Evolutionary conservation across 192 early-diverging fungal species (phyloP), one percentile per base, ranked within the genome.

Genomic region (Gamsiella multidivaricata): DNA sequence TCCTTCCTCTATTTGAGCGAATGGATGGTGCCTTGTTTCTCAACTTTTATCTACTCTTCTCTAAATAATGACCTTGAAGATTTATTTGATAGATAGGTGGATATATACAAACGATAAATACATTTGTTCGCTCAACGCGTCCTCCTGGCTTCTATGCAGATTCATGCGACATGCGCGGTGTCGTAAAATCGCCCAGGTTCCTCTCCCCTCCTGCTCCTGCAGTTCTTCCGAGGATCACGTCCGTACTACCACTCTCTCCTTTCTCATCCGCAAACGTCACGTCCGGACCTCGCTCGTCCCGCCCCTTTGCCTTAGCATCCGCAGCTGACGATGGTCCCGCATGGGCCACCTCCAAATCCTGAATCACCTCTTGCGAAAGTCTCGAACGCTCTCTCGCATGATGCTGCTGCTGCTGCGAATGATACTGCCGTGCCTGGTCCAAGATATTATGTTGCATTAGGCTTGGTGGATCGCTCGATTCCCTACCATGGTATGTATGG

Each of bases 371-470:
- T n/a, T 72, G 53, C 12, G 70, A 73, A 9, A 53, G 29, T 11
- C 45, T 73, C 2, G 55, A 58, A 23, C 60, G 56, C 37, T 69
- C 57, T 41, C 37, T 25, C n/a, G 54, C 45, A 28, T 73, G 70
- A 28, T 73, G 70, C 20, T 64, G 61, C 29, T 46, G 54, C 36
- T 73, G 70, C 26, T 54, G 61, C 0, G 61, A 45, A 36, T 65
- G 70, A 18, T 73, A 73, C 36, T 65, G 55, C 8, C 61, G 54
- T 18, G 25, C 46, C 20, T 73, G 43, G 23, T 73, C 54, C 22
- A 42, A 33, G 2, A 63, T 34, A 20, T 49, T 23, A 1, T 59
- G 45, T 1, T 26, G 12, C 1, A n/a, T 1, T 10, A 53, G 23
- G 7, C 31, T 17, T n/a, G n/a, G n/a, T 71, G 12, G 55, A 0